Conservation (phyloP, 768 basidiomycete genomes). For the Boletus vermiculosoides region DNA sequence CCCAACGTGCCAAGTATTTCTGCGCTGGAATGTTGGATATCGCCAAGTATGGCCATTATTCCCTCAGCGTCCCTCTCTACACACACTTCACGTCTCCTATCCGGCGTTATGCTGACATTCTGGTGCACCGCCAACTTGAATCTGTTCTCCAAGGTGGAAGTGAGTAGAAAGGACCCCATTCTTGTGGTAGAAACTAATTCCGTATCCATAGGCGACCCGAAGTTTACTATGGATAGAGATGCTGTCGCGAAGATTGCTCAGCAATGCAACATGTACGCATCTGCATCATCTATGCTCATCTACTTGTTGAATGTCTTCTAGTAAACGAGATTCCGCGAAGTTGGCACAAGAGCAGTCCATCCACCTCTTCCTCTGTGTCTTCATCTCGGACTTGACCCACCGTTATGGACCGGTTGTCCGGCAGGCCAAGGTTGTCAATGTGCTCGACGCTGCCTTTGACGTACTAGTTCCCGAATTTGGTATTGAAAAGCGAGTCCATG, state of each 20-base stretch:
- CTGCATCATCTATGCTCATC: neutral
- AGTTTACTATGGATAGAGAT: constrained; percentile 97
- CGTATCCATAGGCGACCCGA: constrained; percentile 56
- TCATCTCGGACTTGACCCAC: constrained; percentile 91
- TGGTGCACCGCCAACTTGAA: constrained; percentile 96
- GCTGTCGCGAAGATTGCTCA: constrained; percentile 97
- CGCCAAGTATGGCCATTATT: constrained; percentile 94
- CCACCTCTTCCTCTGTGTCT: constrained; percentile 91
- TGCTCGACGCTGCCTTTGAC: constrained; percentile 97
- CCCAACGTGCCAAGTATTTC: constrained; percentile 95
- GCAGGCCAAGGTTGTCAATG: constrained; percentile 91
- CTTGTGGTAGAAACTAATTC: constrained; percentile 2
- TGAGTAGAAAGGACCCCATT: constrained; percentile 31
- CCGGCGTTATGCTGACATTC: constrained; percentile 87
- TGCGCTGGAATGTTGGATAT: constrained; percentile 99
- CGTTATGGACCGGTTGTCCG: constrained; percentile 95
- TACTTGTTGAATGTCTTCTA: constrained; percentile 31
- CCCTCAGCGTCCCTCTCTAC: constrained; percentile 87
- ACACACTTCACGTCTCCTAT: constrained; percentile 94
- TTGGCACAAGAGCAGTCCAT: constrained; percentile 96
- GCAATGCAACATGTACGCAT: constrained; percentile 90
- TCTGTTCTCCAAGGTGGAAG: constrained; percentile 74
- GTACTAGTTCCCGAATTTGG: constrained; percentile 96
- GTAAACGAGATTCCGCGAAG: constrained; percentile 86
- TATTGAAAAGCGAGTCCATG: constrained; percentile 98